Percentiles rank a stretch among this genome's conserved stretches.
Conservation (phyloP, 2,329 filamentous ascomycete genomes). For the Cladosporium oxysporum region DNA sequence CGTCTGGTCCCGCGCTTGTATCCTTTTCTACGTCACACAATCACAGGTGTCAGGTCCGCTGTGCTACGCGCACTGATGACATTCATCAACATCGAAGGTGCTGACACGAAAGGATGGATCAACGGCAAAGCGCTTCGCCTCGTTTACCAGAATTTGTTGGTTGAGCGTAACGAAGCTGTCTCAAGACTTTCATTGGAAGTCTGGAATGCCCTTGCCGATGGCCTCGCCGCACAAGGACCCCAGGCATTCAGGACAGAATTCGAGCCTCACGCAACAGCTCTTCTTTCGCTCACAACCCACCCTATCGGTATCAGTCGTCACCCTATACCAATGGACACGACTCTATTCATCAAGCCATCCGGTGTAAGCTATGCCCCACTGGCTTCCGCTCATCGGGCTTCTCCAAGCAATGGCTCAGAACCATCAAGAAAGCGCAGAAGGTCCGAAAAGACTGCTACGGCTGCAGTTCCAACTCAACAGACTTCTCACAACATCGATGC, state of each 20-base stretch:
- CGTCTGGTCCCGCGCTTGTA: constrained; percentile 91
- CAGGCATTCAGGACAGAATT: constrained; percentile 72
- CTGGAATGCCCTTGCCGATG: constrained; percentile 76
- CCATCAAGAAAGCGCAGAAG: constrained; percentile 77
- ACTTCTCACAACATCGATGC: constrained; percentile 95
- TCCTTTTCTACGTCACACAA: constrained; percentile 94
- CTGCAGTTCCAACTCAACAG: constrained; percentile 41
- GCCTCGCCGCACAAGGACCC: constrained; percentile 62
- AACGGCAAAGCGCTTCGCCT: constrained; percentile 85
- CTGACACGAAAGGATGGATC: constrained; percentile 83
- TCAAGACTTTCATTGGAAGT: constrained; percentile 81
- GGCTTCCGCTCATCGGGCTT: constrained; percentile 42
- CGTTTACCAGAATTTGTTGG: constrained; percentile 91
- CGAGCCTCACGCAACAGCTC: constrained; percentile 70
- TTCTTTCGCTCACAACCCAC: constrained; percentile 82
- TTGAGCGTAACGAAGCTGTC: constrained; percentile 84
- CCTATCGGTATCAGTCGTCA: constrained; percentile 90
- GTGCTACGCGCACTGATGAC: constrained; percentile 91
- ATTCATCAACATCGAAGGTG: constrained; percentile 82
- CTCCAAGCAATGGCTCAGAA: constrained; percentile 57
- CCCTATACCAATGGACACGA: constrained; percentile 87
- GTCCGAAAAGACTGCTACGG: constrained; percentile 73
- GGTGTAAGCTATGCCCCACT: constrained; percentile 73
- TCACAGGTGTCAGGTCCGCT: constrained; percentile 89
- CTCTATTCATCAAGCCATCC: constrained; percentile 89